Base-by-base conservation (phyloP, 345 rosid genomes). In the Pistacia atlantica region DNA sequence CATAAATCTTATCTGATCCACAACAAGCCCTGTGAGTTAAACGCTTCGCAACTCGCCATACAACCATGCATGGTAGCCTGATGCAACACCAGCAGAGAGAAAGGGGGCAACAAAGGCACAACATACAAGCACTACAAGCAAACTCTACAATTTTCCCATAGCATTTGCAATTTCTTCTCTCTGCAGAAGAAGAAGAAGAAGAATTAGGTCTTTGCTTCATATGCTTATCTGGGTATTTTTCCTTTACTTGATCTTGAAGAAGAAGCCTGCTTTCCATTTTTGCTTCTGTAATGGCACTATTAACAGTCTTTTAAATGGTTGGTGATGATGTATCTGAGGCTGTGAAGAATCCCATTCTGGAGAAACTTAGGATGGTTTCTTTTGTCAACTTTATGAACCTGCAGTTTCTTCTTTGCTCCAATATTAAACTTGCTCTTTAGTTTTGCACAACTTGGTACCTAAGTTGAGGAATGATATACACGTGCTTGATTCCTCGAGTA, bases 41-140 rank as follows among this genome's bases (percentile, higher is more conserved):
- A 13, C 42, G 69, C 66, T 74, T 67, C 0, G 85, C 82, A 17
- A 84, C 88, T 65, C 77, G 79, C 86, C 82, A 80, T 14, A 87
- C 90, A 20, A 89, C 78, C 86, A 82, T 85, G 84, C 90, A 91
- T 1, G 98, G 95, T 18, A 83, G 65, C 79, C 80, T 83, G 78
- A 90, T 49, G 76, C 89, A 83, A 70, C 93, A 85, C 87, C 85
- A 91, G 1, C 78, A 80, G 69, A 89, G 52, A 2, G 92, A 89
- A 13, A 90, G 83, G 31, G 97, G 98, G 77, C 97, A 90, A 55
- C 51, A 80, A 11, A 89, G 82, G 68, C 92, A 93, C 76, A 84
- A 84, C 33, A 87, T 78, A 57, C 93, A 91, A 73, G 82, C 80
- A 71, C 88, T 84, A 75, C 91, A 91, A 75, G 83, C 82, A 20